These are phyloP conservation scores for Myxozyma vanderwaltii DNA, from an alignment of 805 yeast species.

Conservation along the genomic window DNA sequence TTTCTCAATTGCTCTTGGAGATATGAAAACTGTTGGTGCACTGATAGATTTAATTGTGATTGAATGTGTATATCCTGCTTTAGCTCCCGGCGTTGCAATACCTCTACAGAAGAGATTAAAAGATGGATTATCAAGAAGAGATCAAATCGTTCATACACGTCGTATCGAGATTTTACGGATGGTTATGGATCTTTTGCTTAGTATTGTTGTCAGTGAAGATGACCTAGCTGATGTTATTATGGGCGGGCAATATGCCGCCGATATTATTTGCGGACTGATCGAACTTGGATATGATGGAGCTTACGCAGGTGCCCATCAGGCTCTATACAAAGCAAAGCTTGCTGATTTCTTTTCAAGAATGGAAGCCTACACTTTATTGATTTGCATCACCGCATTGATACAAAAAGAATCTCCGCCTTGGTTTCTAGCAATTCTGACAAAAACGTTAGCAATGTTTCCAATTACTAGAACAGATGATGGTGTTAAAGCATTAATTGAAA, in stretches of 20 bases:
- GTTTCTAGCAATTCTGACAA: constrained; percentile 53
- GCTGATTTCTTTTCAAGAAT: constrained; percentile 22
- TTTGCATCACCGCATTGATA: constrained; percentile 60
- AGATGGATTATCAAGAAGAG: neutral
- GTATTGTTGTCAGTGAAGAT: constrained; percentile 34
- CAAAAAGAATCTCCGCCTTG: constrained; percentile 52
- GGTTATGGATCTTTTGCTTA: constrained; percentile 27
- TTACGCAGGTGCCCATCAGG: neutral
- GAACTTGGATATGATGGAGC: constrained; percentile 38
- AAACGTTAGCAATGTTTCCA: constrained; percentile 57
- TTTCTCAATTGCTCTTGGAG: constrained; percentile 73
- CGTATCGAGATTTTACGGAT: constrained; percentile 11
- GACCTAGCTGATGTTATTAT: constrained; percentile 40
- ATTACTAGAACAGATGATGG: constrained; percentile 64
- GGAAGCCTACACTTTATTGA: constrained; percentile 69
- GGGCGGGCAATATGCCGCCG: constrained; percentile 39
- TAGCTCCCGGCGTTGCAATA: constrained; percentile 60
- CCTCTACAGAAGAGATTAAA: constrained; percentile 65
- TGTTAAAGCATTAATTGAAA: constrained; percentile 70
- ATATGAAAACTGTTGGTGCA: constrained; percentile 71
- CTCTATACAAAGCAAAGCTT: constrained; percentile 4
- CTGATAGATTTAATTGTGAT: constrained; percentile 65
- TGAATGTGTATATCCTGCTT: constrained; percentile 68
- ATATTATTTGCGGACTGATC: constrained; percentile 37
- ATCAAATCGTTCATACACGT: neutral